Percentiles rank a stretch among this genome's conserved stretches.
These are phyloP conservation scores for Claviceps pazoutovae DNA, from an alignment of 2,329 filamentous ascomycete genomes.

Conservation along the genomic window DNA sequence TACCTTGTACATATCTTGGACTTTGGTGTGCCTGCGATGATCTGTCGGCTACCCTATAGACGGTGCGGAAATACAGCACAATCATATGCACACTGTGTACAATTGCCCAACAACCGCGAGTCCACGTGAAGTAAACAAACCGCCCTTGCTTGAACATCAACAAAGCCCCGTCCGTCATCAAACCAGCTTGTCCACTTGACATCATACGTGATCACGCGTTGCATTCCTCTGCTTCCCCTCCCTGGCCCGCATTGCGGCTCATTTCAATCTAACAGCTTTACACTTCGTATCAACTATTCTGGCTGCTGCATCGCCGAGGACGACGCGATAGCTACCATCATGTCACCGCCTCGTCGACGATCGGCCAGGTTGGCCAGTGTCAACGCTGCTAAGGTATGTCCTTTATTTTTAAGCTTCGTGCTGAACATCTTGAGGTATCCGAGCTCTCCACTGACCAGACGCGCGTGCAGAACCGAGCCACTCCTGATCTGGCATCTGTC, in stretches of 20 bases:
- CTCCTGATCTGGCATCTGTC: constrained; percentile 26
- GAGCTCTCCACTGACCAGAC: constrained; percentile 2
- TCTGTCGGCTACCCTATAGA: background rate
- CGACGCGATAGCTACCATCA: constrained; percentile 11
- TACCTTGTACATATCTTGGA: no score
- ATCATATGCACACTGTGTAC: background rate
- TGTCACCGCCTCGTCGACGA: constrained; percentile 29
- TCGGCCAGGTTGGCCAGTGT: constrained; percentile 30
- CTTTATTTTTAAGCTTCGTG: constrained; percentile 4
- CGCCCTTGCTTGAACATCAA: constrained; percentile 10
- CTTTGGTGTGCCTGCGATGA: no score
- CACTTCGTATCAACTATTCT: background rate
- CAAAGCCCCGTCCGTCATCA: constrained; percentile 5
- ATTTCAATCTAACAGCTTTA: background rate
- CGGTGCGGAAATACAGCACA: background rate
- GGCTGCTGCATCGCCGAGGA: background rate
- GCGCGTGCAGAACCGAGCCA: constrained; percentile 15
- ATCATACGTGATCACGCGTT: constrained; percentile 5
- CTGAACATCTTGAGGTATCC: background rate
- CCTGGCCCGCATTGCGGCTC: constrained; percentile 3
- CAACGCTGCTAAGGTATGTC: constrained; percentile 22
- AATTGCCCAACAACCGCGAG: constrained; percentile 1
- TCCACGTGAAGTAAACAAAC: constrained; percentile 14
- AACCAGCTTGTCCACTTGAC: constrained; percentile 4
- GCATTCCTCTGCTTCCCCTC: constrained; percentile 6